Evolutionary conservation across 768 basidiomycete genomes (phyloP), one percentile per base, ranked within the genome.

Genomic region (Pluteus cervinus): DNA sequence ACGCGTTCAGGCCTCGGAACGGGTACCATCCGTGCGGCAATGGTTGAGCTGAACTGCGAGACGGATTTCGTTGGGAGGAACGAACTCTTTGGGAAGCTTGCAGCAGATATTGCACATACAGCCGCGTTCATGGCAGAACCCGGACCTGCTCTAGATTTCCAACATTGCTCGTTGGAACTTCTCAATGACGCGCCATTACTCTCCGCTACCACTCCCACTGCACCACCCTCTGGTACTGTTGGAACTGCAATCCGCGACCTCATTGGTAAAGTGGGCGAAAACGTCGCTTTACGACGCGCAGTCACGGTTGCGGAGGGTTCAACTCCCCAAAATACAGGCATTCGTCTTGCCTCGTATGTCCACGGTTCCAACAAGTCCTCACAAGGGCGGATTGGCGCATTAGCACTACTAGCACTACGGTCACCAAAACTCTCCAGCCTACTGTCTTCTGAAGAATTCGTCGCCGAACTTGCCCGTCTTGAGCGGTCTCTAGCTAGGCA

Each of bases 21-120:
- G 14, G 70, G 69, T 1, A 69, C 74, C 25, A 60, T 86, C 24
- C 76, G 87, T 24, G 90, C 86, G 8, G 80, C 84, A 14, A 85
- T 96, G 75, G 66, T 97, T 40, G 93, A 98, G 59, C 67, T 96
- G 43, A 89, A 88, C 49, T 97, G 93, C 65, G 93, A 98, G 65
- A 96, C 93, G 36, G 93, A 98, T 63, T 98, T 96, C 55, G 93
- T 98, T 20, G 88, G 81, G 16, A 65, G 87, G 46, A 93, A 89
- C 50, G 76, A 82, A 41, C 66, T 90, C 9, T 98, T 98, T 51
- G 69, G 76, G 11, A 69, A 70, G 37, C 73, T 93, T 25, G 83
- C 86, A 9, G 68, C 71, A 26, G 80, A 88, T 49, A 81, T 96
- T 47, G 84, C 89, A 11, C 81, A 86, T 48, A 90, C 87, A 1